Evolutionary conservation across 179 eudicot species (phyloP).

Genomic region (Spergularia azorica): DNA sequence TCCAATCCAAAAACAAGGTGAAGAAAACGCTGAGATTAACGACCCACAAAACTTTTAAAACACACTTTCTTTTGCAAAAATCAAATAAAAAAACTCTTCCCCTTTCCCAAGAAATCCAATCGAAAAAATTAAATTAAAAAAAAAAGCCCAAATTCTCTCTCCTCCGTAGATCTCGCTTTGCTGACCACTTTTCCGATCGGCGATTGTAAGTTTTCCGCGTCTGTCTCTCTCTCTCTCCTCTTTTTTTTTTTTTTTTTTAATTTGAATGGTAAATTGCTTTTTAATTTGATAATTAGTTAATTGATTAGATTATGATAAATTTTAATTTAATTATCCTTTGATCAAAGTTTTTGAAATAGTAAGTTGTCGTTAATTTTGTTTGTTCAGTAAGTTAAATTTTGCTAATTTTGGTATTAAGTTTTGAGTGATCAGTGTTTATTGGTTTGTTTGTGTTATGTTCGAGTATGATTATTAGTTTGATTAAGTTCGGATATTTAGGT

Average conservation of each 20-base stretch:
- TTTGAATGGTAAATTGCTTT: neutral
- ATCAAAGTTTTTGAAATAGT: too few relatives aligned
- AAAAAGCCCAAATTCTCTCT: neutral
- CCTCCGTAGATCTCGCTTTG: conserved; percentile 13
- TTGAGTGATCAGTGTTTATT: too few relatives aligned
- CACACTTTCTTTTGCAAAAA: too few relatives aligned
- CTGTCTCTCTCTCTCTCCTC: neutral
- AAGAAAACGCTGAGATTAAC: neutral
- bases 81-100: neutral
- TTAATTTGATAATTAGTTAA: neutral
- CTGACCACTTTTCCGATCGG: conserved; percentile 19
- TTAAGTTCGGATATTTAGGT: too few relatives aligned
- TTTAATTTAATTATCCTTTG: too few relatives aligned
- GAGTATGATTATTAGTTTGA: too few relatives aligned
- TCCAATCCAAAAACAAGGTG: neutral
- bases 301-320: too few relatives aligned
- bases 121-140: neutral
- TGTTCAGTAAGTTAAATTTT: too few relatives aligned
- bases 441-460: too few relatives aligned
- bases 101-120: neutral
- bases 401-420: too few relatives aligned
- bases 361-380: too few relatives aligned
- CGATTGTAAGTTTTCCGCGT: conserved; percentile 4
- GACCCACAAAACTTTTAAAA: too few relatives aligned
- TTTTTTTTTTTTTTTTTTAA: neutral